Base-by-base conservation (phyloP, 495 filamentous ascomycete species). In the Penicillium salamii region DNA sequence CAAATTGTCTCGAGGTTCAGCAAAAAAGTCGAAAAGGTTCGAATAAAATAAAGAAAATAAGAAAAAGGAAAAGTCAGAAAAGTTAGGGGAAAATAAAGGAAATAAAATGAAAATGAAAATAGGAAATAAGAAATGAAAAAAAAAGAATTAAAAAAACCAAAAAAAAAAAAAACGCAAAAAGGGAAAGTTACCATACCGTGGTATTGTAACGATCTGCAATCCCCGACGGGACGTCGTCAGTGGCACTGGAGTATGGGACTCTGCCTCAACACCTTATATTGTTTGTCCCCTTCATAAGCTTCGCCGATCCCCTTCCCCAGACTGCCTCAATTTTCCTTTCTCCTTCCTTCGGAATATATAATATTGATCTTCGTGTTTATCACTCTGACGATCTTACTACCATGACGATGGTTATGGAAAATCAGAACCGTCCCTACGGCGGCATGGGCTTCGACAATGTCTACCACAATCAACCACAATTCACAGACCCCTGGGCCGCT, bases 391-490 rank as follows among this genome's bases (percentile, higher is more conserved):
- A 61, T 61, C 59, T 8, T 26, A 3, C 8, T 15, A 48, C 18
- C 70, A 85, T 89, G 82, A 89, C 88, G 76, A 86, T 95, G 84
- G 89, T 92, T 74, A 83, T 93, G 72, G 88, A 90, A 72, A 81
- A 84, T 67, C 86, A 91, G 70, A 87, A 88, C 76, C 90, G 88
- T 76, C 77, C 80, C 41, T 85, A 89, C 70, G 84, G 89, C 74
- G 81, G 80, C 56, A 81, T 92, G 77, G 80, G 81, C 68, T 95
- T 91, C 76, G 88, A 92, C 68, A 83, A 83, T 67, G 76, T 87
- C 62, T 80, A 84, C 55, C 86, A 86, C 71, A 78, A 82, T 60
- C 68, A 81, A 37, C 89, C 91, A 40, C 88, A 92, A 62, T 97
- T 97, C 76, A 91, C 89, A 62, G 91, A 97, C 67, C 92, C 92